Percentiles rank a stretch among this genome's conserved stretches.
These are phyloP conservation scores for Tetracladium maxilliforme DNA, from an alignment of 2,329 filamentous ascomycete species.

Conservation along the genomic window DNA sequence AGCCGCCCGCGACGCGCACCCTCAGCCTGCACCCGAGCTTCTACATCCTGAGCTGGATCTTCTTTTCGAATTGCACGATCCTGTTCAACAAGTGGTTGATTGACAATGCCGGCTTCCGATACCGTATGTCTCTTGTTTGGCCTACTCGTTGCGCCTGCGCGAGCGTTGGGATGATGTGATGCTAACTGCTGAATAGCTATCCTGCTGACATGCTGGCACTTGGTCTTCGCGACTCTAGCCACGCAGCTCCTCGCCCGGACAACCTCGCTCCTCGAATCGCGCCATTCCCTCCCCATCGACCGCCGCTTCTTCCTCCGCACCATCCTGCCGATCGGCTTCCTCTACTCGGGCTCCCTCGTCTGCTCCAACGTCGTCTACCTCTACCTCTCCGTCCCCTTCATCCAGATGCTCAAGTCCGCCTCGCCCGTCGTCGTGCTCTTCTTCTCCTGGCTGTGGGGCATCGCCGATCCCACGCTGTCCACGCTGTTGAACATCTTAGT, in stretches of 20 bases:
- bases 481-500: constrained; percentile 36
- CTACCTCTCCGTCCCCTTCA: constrained; percentile 52
- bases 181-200: constrained; percentile 20
- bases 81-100: constrained; percentile 89
- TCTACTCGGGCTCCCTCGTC: constrained; percentile 51
- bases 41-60: constrained; percentile 61
- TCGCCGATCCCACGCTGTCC: constrained; percentile 12
- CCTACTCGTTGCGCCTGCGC: constrained; percentile 8
- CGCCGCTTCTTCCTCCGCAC: constrained; percentile 43
- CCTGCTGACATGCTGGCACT: constrained; percentile 53
- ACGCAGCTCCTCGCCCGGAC: constrained; percentile 52
- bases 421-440: constrained; percentile 53
- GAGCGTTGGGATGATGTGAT: constrained; percentile 4
- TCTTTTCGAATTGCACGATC: constrained; percentile 73
- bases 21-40: constrained; percentile 51
- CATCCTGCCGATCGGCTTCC: constrained; percentile 50
- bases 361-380: constrained; percentile 55
- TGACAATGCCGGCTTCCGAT: constrained; percentile 60
- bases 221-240: constrained; percentile 49
- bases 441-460: constrained; percentile 43
- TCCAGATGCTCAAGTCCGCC: constrained; percentile 58
- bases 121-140: constrained; percentile 20
- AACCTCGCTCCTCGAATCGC: constrained; percentile 46
- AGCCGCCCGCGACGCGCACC: too few relatives aligned
- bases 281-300: constrained; percentile 46